Evolutionary conservation across 306 rosid species (phyloP), one percentile per base, ranked within the genome.

Genomic region (Fagus sylvatica): DNA sequence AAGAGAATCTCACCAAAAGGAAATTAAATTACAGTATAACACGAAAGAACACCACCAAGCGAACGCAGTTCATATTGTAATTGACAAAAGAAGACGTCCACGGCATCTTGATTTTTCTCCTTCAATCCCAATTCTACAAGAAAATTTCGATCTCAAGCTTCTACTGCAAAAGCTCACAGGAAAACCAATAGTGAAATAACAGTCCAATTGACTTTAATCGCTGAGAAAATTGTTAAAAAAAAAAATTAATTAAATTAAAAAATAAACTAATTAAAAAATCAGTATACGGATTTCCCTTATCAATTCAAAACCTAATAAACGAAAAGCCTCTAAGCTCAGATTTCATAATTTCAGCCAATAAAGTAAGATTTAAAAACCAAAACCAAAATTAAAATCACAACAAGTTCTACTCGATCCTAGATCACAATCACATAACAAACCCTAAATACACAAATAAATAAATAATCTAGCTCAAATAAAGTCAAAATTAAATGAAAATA

Each of bases 31-130:
- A 94, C 97, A 92, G 93, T 81, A 94, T 94, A 75, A 94, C 93
- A 16, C 84, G 97, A 77, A 89, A 94, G 90, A 94, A 94, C 80
- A 90, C 97, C 88, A 90, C 97, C 91, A 92, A 89, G 67, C 90
- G 88, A 89, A 94, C 97, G 69, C 94, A 85, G 62, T 88, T 92
- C 57, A 93, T 85, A 79, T 78, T 84, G 82, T 90, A 91, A 83
- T 73, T 74, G 71, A 89, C 90, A 73, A 87, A 88, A 39, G 91
- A 76, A 33, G 91, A 84, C 75, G 91, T 88, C 98, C 98, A 94
- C 89, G 91, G 88, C 98, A 94, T 94, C 90, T 87, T 92, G 93
- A 82, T 75, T 79, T 69, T 71, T 79, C 65, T 68, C 78, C 69
- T 80, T 66, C 69, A 87, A 79, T 80, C 80, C 85, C 87, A 85